Evolutionary conservation across 2,329 filamentous ascomycete genomes (phyloP).

Genomic region (Furcasterigmium sp.): DNA sequence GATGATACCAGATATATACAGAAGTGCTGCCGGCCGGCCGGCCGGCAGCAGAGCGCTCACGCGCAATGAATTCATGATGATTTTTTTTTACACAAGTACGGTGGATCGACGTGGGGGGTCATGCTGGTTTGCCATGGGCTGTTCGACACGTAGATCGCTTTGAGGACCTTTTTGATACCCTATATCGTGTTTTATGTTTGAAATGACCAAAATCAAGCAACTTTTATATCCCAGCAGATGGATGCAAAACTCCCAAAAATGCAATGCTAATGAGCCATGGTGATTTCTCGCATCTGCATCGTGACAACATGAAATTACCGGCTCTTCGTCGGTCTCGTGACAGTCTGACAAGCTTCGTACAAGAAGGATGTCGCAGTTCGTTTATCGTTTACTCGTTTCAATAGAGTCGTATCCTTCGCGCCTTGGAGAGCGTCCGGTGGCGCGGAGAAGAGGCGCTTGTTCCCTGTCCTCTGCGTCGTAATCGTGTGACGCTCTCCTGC

Average conservation of each 20-base stretch:
- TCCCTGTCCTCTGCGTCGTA: neutral
- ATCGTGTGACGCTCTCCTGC: constrained; percentile 1
- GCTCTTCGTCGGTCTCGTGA: too few species aligned
- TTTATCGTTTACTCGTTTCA: neutral
- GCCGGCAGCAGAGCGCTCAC: neutral
- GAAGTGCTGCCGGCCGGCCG: constrained; percentile 1
- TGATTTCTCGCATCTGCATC: too few species aligned
- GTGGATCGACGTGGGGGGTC: too few species aligned
- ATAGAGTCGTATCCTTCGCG: constrained; percentile 1
- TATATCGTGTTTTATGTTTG: too few species aligned
- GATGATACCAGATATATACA: neutral
- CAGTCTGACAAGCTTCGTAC: neutral
- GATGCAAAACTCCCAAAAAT: too few species aligned
- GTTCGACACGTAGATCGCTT: neutral
- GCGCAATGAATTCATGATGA: constrained; percentile 1
- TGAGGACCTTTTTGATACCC: too few species aligned
- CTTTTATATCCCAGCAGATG: too few species aligned
- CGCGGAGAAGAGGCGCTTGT: constrained; percentile 5
- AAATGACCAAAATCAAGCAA: too few species aligned
- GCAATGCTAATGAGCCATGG: too few species aligned
- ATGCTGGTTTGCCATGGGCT: neutral
- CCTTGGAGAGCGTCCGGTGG: neutral
- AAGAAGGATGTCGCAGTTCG: neutral
- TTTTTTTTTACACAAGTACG: neutral
- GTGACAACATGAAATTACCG: too few species aligned